A percentile compares a stretch with the other conserved stretches of the same genome.
phyloP scores from a whole-genome alignment of 2,329 filamentous ascomycete genomes.

The Truncatella angustata region DNA sequence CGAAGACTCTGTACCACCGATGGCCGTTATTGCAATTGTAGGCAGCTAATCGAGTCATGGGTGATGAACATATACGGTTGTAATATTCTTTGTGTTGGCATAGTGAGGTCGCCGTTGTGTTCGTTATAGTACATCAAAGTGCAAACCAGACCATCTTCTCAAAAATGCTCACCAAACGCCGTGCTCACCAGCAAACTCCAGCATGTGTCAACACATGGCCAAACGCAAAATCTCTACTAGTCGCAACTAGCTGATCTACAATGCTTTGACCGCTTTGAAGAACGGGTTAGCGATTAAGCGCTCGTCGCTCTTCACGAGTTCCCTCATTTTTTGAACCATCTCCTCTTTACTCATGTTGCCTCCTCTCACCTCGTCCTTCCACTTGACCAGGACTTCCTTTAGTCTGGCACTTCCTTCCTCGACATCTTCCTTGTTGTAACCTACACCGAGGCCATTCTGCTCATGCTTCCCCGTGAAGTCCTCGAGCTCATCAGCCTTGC shows the following conservation, averaged over 20 bases:
- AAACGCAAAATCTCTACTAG: neutral
- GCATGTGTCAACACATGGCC: neutral
- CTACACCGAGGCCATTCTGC: slow-evolving; percentile 45
- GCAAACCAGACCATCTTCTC: too few relatives aligned
- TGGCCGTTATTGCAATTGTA: too few relatives aligned
- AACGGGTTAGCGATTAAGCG: slow-evolving; percentile 65
- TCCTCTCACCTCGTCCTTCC: slow-evolving; percentile 74
- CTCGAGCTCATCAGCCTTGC: slow-evolving; percentile 96
- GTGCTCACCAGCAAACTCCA: neutral
- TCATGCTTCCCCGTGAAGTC: slow-evolving; percentile 86
- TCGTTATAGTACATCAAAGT: too few relatives aligned
- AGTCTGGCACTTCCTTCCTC: slow-evolving; percentile 83
- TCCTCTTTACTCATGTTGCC: slow-evolving; percentile 67
- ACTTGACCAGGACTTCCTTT: slow-evolving; percentile 78
- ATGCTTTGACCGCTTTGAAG: slow-evolving; percentile 62
- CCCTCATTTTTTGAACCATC: slow-evolving; percentile 75
- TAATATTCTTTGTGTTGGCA: too few relatives aligned
- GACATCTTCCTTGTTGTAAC: slow-evolving; percentile 80
- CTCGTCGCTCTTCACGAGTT: slow-evolving; percentile 72
- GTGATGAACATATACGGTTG: too few relatives aligned
- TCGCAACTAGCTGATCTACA: slow-evolving; percentile 43
- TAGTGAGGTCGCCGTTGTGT: too few relatives aligned
- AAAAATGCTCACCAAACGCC: neutral
- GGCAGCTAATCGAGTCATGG: too few relatives aligned
- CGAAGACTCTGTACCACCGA: too few relatives aligned